Base-by-base conservation (phyloP, 2,329 filamentous ascomycete genomes). In the Chalaropsis ovoidea region DNA sequence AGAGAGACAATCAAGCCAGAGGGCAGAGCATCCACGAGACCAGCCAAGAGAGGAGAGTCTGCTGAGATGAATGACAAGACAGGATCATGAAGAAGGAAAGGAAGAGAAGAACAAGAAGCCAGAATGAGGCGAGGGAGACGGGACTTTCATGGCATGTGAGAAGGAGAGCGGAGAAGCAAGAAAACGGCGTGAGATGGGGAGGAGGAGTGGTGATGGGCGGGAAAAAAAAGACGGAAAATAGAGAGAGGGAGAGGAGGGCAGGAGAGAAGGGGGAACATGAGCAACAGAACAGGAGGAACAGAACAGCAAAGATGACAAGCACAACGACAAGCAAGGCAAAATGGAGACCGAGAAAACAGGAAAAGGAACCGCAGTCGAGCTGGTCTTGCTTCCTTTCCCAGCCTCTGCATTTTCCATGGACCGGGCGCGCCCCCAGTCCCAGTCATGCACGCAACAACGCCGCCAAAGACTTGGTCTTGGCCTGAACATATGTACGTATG, bases 311-410 rank as follows among this genome's bases (percentile, higher is more conserved):
- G 31, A 31, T 31, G 31, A 31, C 2, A 2, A 31, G 31, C 31
- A 31, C 31, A 31, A 31, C 6, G 31, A 31, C 19, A 52, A 17
- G 47, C 47, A 52, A 24, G 31, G 17, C 54, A 39, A 35, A 39
- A 58, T 58, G 54, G 27, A 58, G 54, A 58, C 24, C 8, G 54
- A 39, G 54, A 58, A 58, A 58, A 58, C 54, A 58, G 54, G 54
- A 58, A 58, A 58, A 58, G 54, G 54, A 58, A 39, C 54, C 27
- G 27, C 11, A 35, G 27, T 31, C 13, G 15, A 39, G 47, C 27
- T 58, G 54, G 24, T 22, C 54, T 56, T 56, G 24, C 52, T 56
- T 56, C 52, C 52, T 56, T 58, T 58, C 54, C 54, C 54, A 58
- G 54, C 54, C 54, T 58, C 54, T 58, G 27, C 6, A 58, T 58